phyloP scores from a whole-genome alignment of 2,329 filamentous ascomycete species.

The Pseudogymnoascus sp. region DNA sequence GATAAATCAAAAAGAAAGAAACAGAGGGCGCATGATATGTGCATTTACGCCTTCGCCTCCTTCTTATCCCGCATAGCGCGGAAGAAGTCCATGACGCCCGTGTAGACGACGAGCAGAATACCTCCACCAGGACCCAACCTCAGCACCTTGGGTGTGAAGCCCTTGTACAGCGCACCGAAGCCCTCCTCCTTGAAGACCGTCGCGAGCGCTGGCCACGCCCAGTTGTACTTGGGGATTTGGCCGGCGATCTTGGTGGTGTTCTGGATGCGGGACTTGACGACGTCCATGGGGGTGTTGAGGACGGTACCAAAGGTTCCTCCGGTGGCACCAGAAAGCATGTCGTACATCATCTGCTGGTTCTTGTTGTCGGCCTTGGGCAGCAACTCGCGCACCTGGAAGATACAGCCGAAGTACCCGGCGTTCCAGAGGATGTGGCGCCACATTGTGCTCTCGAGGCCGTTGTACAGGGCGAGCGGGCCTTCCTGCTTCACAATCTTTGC shows the following conservation, averaged over 20 bases:
- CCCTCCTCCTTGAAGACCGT: conserved; percentile 92
- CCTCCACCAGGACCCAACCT: conserved; percentile 55
- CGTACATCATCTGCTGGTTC: conserved; percentile 72
- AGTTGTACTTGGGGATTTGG: conserved; percentile 89
- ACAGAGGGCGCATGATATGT: neutral
- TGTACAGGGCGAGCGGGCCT: conserved; percentile 83
- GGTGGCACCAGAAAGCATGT: conserved; percentile 75
- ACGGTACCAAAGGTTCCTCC: conserved; percentile 89
- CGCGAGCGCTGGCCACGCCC: conserved; percentile 81
- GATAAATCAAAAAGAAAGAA: neutral
- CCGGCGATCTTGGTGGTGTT: conserved; percentile 83
- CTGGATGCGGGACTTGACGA: conserved; percentile 97
- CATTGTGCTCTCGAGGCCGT: conserved; percentile 90
- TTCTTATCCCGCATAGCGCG: conserved; percentile 43
- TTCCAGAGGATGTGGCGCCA: conserved; percentile 97
- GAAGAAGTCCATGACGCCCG: conserved; percentile 90
- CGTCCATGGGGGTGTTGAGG: conserved; percentile 91
- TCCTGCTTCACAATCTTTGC: conserved; percentile 76
- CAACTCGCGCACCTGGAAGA: conserved; percentile 87
- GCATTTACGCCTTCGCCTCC: conserved; percentile 4
- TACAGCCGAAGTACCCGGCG: conserved; percentile 93
- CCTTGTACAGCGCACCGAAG: conserved; percentile 88
- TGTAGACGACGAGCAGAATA: conserved; percentile 77
- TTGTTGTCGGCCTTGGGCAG: conserved; percentile 77
- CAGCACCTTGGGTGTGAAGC: conserved; percentile 91